Evolutionary conservation across 768 basidiomycete species (phyloP).

Genomic region (Mycena olivaceomarginata): DNA sequence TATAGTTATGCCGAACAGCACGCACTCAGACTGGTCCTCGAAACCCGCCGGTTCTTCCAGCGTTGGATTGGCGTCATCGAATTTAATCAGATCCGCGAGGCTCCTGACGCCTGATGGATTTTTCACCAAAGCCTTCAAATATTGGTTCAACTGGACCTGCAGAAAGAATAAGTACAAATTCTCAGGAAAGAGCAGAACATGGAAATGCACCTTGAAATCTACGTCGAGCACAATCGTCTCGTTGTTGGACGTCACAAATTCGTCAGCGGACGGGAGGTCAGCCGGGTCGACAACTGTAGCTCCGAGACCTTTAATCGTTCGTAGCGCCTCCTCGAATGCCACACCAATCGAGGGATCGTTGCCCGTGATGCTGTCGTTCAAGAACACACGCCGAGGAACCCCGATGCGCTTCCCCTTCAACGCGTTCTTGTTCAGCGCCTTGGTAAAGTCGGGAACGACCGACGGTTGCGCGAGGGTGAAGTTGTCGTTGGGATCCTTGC

Average conservation of each 20-base stretch:
- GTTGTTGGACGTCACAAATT: slow-evolving; percentile 68
- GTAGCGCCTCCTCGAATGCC: slow-evolving; percentile 63
- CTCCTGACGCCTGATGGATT: slow-evolving; percentile 75
- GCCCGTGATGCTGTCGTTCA: slow-evolving; percentile 56
- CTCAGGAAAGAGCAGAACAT: neutral
- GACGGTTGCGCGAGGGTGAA: slow-evolving; percentile 72
- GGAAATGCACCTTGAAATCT: slow-evolving; percentile 73
- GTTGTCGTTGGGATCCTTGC: slow-evolving; percentile 72
- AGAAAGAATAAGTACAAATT: neutral
- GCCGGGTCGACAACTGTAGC: slow-evolving; percentile 78
- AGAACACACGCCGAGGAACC: slow-evolving; percentile 66
- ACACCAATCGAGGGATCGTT: slow-evolving; percentile 58
- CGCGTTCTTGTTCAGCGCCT: slow-evolving; percentile 68
- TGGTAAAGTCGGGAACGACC: slow-evolving; percentile 72
- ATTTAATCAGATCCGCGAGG: slow-evolving; percentile 75
- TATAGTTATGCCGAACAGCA: slow-evolving; percentile 10
- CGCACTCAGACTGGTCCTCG: slow-evolving; percentile 60
- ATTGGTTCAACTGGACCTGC: slow-evolving; percentile 73
- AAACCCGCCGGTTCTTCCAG: slow-evolving; percentile 67
- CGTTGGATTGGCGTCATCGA: slow-evolving; percentile 71
- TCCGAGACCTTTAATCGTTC: slow-evolving; percentile 61
- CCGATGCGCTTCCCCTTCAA: slow-evolving; percentile 73
- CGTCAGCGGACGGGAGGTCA: slow-evolving; percentile 74
- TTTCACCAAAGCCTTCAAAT: slow-evolving; percentile 65
- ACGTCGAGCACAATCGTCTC: slow-evolving; percentile 72